phyloP scores from a whole-genome alignment of 2,329 filamentous ascomycete genomes.

The Cryoendolithus antarcticus region DNA sequence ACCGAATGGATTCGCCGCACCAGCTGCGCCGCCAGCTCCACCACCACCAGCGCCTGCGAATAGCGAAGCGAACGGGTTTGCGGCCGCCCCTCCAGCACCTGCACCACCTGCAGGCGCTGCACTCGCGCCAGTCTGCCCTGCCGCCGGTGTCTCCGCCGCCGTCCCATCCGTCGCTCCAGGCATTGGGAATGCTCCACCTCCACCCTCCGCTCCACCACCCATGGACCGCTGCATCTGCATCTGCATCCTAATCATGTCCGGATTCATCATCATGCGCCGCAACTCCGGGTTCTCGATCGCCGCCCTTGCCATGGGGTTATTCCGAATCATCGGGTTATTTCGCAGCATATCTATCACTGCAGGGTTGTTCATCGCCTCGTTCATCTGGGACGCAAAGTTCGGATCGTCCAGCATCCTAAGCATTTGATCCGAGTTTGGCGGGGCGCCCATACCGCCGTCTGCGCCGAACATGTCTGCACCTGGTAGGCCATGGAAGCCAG shows the following conservation, averaged over 20 bases:
- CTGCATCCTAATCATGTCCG: slow-evolving; percentile 69
- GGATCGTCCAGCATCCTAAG: slow-evolving; percentile 80
- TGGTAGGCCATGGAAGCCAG: slow-evolving; percentile 80
- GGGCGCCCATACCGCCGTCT: slow-evolving; percentile 89
- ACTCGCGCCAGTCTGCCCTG: slow-evolving; percentile 21
- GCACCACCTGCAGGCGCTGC: slow-evolving; percentile 30
- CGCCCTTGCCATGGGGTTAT: slow-evolving; percentile 77
- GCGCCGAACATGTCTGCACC: slow-evolving; percentile 82
- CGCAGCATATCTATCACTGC: slow-evolving; percentile 73
- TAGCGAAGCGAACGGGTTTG: slow-evolving; percentile 51
- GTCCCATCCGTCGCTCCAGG: slow-evolving; percentile 87
- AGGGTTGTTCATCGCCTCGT: slow-evolving; percentile 89
- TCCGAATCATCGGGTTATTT: slow-evolving; percentile 58
- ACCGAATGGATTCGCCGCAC: slow-evolving; percentile 52
- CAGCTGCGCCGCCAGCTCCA: slow-evolving; percentile 4
- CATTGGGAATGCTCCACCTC: slow-evolving; percentile 60
- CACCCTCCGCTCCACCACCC: slow-evolving; percentile 38
- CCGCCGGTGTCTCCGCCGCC: slow-evolving; percentile 27
- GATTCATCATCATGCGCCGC: slow-evolving; percentile 85
- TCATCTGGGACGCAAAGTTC: slow-evolving; percentile 74
- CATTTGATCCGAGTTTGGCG: slow-evolving; percentile 68
- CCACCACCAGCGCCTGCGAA: slow-evolving; percentile 30
- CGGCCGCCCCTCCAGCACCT: slow-evolving; percentile 9
- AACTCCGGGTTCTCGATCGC: slow-evolving; percentile 83
- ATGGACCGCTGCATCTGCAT: slow-evolving; percentile 65